Base-by-base conservation (phyloP, 495 filamentous ascomycete species). In the Penicillium arizonense region DNA sequence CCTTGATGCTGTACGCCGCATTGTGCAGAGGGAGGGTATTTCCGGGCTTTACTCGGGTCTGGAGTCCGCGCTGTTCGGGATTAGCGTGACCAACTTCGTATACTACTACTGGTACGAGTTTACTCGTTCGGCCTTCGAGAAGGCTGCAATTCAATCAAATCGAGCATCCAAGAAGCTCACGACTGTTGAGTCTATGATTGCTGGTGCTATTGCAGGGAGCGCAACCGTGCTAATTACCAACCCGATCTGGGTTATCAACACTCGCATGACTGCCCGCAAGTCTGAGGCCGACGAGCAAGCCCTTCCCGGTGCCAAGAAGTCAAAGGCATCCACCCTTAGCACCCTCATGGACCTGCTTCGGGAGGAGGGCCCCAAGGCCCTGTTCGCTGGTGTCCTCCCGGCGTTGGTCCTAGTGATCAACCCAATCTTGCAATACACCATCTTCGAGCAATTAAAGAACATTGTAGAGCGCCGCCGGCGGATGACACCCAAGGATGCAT, bases 21-120 rank as follows among this genome's bases (percentile, higher is more conserved):
- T 99, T 62, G 79, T 99, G 37, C 84, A 91, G 58, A 85, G 94
- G 56, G 95, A 99, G 71, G 94, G 94, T 42, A 74, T 96, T 24
- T 73, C 79, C 0, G 95, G 95, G 12, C 81, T 99, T 4, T 97
- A 94, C 68, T 83, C 91, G 4, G 91, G 91, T 9, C 79, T 96
- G 32, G 87, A 93, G 60, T 92, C 87, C 20, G 94, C 94, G 8
- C 78, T 99, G 4, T 97, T 99, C 69, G 94, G 95, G 60, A 97
- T 97, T 74, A 93, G 88, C 69, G 86, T 99, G 52, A 99, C 94
- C 49, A 99, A 99, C 72, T 97, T 99, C 59, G 92, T 99, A 20
- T 99, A 99, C 74, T 99, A 99, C 73, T 99, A 99, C 74, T 99
- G 94, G 86, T 99, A 97, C 76, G 94, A 99, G 75, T 97, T 90